Conservation (phyloP, 345 rosid species). For the Salix brachista region DNA sequence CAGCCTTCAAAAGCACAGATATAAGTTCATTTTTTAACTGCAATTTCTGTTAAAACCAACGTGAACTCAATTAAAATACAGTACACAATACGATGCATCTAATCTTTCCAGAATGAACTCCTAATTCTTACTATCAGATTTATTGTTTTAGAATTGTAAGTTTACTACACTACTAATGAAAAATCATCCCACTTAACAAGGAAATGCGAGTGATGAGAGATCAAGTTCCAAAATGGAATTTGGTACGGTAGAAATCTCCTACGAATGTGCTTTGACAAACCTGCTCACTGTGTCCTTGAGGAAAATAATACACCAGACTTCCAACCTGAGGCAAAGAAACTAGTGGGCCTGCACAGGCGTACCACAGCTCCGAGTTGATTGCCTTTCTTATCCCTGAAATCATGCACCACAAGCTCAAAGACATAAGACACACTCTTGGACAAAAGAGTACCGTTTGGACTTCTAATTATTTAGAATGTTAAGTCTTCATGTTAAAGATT, state of each 20-base stretch:
- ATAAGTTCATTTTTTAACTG: neutral
- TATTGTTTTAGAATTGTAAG: neutral
- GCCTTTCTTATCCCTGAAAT: constrained; percentile 61
- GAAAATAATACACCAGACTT: constrained; percentile 84
- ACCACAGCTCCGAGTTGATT: constrained; percentile 91
- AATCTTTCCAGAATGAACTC: neutral
- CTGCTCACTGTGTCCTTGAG: constrained; percentile 99
- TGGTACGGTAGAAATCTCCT: neutral
- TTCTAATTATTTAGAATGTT: neutral
- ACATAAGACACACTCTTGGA: neutral
- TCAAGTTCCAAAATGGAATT: neutral
- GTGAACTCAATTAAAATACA: too few relatives aligned
- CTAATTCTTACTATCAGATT: neutral
- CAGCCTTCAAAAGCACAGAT: too few relatives aligned
- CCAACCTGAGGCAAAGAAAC: constrained; percentile 94
- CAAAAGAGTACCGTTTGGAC: neutral
- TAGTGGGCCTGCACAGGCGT: constrained; percentile 98
- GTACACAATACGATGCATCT: neutral
- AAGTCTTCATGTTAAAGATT: constrained; percentile 4
- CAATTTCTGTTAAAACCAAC: neutral
- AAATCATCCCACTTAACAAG: neutral
- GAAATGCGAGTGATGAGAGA: neutral
- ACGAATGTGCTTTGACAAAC: constrained; percentile 27
- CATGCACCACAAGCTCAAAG: neutral
- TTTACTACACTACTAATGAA: neutral